Conservation (phyloP, 768 basidiomycete genomes). For the Crassisporium funariophilum region DNA sequence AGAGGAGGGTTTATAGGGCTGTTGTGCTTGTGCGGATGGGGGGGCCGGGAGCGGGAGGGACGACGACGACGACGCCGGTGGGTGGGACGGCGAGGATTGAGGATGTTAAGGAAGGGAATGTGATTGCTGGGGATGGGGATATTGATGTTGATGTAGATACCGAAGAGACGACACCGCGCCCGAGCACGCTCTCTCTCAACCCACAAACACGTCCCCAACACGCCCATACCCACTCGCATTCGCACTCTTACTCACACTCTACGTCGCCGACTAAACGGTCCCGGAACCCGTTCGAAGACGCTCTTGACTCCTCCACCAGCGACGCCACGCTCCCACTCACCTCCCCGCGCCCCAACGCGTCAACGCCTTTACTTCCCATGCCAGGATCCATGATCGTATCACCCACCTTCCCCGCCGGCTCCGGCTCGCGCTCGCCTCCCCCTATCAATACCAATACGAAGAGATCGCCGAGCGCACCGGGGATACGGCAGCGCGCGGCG, state of each 20-base stretch:
- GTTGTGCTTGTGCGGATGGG: slow-evolving; percentile 48
- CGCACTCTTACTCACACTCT: too few species aligned
- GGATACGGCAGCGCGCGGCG: slow-evolving; percentile 32
- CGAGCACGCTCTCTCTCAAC: slow-evolving; percentile 40
- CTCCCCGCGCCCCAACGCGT: neutral
- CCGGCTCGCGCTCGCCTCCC: too few species aligned
- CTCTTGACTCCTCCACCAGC: neutral
- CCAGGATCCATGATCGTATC: slow-evolving; percentile 24
- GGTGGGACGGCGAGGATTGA: slow-evolving; percentile 12
- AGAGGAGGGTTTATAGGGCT: slow-evolving; percentile 51
- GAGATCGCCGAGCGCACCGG: too few species aligned
- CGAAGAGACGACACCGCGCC: slow-evolving; percentile 38
- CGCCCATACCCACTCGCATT: too few species aligned
- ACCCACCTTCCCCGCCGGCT: slow-evolving; percentile 4
- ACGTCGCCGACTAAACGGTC: too few species aligned
- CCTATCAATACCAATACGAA: too few species aligned
- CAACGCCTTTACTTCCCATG: slow-evolving; percentile 18
- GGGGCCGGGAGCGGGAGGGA: slow-evolving; percentile 1
- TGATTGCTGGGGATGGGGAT: too few species aligned
- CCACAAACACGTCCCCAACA: too few species aligned
- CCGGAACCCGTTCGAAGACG: too few species aligned
- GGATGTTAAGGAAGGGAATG: too few species aligned
- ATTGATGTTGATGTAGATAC: neutral
- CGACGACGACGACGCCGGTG: neutral
- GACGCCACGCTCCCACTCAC: neutral